Base-by-base conservation (phyloP, 805 yeast species). In the Yamadazyma laniorum region DNA sequence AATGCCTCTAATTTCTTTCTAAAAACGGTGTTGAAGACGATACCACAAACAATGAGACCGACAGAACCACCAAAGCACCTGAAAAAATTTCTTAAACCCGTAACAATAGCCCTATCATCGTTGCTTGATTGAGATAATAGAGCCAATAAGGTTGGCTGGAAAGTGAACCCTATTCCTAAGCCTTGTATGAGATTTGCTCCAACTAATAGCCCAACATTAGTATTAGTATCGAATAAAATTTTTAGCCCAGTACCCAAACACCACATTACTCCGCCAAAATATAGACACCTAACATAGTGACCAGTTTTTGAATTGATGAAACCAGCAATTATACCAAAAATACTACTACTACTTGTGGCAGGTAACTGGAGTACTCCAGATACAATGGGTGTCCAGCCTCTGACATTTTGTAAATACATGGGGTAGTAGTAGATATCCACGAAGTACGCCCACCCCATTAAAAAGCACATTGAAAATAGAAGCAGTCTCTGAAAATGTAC, bases 81-180 rank as follows among this genome's bases (percentile, higher is more conserved):
- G 37, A 62, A 45, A 18, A 62, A 63, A 37, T 63, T 62, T 37
- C 68, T 40, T 13, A 63, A 43, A 15, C 61, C 49, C 14, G 62
- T 62, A 3, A 62, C 67, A 21, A 62, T 65, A 0, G 67, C 66
- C 32, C 67, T 45, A 29, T 62, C 66, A 1, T 60, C 39, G 31
- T 50, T 52, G 29, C 37, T 42, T 21, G 65, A 50, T 51, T 68
- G 79, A 14, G 67, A 65, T 48, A 68, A 80, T 21, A 67, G 79
- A 0, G 80, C 82, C 12, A 77, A 70, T 53, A 76, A 60, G 0
- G 77, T 69, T 3, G 81, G 80, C 51, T 76, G 81, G 60, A 76
- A 75, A n/a, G 74, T 67, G 35, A 63, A 61, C 1, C 79, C 82
- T 6, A 66, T 61, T 0, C 82, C 82, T 3, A 56, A 35, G 47